Base-by-base conservation (phyloP, 2,329 filamentous ascomycete genomes). In the Alternaria metachromatica region DNA sequence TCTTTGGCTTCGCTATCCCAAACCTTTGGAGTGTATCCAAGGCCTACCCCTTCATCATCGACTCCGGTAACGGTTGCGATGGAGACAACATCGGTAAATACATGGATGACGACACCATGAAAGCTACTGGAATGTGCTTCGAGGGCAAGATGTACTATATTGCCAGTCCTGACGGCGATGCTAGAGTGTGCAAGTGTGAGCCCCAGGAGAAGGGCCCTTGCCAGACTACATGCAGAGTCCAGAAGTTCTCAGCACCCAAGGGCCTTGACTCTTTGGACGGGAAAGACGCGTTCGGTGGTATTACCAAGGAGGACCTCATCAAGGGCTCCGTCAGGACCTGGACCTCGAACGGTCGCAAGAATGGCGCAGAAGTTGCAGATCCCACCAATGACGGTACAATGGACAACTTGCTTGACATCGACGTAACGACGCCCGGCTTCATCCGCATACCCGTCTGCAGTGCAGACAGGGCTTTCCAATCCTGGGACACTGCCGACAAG, bases 111-210 rank as follows among this genome's bases (percentile, higher is more conserved):
- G 48, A 51, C 3, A 33, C 26, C 13, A 30, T 30, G 48, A 48
- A 55, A 11, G 49, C 23, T 7, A 60, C 49, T 18, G 49, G 49
- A 18, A 46, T 23, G 41, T 60, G 58, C n/a, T n/a, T 54, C 11
- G 41, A 60, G n/a, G 58, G 50, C 49, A 60, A 37, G 33, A 48
- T 30, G 49, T 60, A 60, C 50, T 60, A 55, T 37, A 18, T 60
- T 10, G 50, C 18, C 49, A 20, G 18, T 20, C 13, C 41, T 13
- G 49, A 55, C n/a, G 58, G 58, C 41, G 37, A 60, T 33, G 12
- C 15, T 13, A 48, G 48, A 18, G 28, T 44, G 7, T 48, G 45
- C 45, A 18, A 48, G 2, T 13, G 23, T 21, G 21, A 13, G 12
- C 23, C 18, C 45, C 18, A 48, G 12, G 41, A 20, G 20, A 20